Base-by-base conservation (phyloP, 139 green algal species). In the Tetratostichococcus sp. region DNA sequence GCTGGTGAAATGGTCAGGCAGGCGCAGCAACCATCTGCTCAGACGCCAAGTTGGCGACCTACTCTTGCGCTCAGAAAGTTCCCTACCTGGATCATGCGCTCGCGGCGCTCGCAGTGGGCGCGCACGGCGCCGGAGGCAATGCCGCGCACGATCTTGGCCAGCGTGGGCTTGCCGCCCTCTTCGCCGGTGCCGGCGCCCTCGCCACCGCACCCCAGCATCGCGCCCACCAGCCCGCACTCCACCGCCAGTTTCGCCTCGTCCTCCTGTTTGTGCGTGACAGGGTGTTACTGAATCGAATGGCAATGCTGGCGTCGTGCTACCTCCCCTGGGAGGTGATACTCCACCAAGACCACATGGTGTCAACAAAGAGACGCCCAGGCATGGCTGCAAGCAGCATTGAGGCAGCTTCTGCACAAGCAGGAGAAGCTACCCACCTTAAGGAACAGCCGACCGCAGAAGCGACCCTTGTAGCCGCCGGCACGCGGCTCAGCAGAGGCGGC, bases 391-490 rank as follows among this genome's bases (percentile, higher is more conserved):
- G n/a, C n/a, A n/a, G n/a, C n/a, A n/a, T n/a, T n/a, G n/a, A n/a
- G n/a, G n/a, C n/a, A n/a, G n/a, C n/a, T n/a, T n/a, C n/a, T n/a
- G n/a, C n/a, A n/a, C n/a, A n/a, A n/a, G n/a, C n/a, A n/a, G n/a
- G n/a, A n/a, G n/a, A n/a, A n/a, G n/a, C n/a, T n/a, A 2, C 17
- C 11, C 50, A 62, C 50, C 50, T 62, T 62, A 17, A 50, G 50
- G 39, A 62, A 62, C 50, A 94, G 86, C 0, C 90, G 84, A 0
- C 90, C 90, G 76, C 83, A 89, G 77, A 94, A 94, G 32, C 90
- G 83, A 58, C 90, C 90, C 82, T 93, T 62, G 50, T 62, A 62
- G 50, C 50, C 50, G 50, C 50, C 50, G 50, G 50, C 50, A 17
- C 50, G 50, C 14, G 50, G 50, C 50, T 62, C 50, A 4, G 19